Conservation (phyloP, 2,329 filamentous ascomycete genomes). For the Fusarium xyrophilum region DNA sequence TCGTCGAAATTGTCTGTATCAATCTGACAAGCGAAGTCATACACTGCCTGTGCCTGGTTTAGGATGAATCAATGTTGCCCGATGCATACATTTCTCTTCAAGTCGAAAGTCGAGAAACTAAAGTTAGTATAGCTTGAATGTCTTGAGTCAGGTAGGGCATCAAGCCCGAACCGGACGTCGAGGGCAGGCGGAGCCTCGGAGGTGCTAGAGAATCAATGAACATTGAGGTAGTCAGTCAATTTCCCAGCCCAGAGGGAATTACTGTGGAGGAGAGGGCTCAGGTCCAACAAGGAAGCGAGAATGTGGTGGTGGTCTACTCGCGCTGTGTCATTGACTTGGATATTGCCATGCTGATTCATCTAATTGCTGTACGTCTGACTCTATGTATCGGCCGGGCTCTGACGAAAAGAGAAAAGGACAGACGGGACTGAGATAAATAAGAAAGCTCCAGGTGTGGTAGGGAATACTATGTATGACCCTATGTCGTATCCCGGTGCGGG, state of each 20-base stretch:
- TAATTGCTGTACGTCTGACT: conserved; percentile 3
- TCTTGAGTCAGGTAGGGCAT: conserved; percentile 29
- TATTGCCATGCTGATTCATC: not conserved
- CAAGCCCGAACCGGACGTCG: conserved; percentile 7
- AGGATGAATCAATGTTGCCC: not conserved
- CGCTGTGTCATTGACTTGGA: not conserved
- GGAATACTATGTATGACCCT: conserved; percentile 5
- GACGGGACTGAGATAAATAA: not conserved
- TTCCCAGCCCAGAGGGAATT: not conserved
- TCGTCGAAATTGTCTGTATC: not conserved
- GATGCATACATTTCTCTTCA: not conserved
- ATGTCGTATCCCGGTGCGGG: conserved; percentile 3
- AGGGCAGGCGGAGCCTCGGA: conserved; percentile 5
- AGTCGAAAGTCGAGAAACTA: not conserved
- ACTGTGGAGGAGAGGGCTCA: not conserved
- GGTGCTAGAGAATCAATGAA: not conserved
- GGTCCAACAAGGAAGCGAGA: conserved; percentile 11
- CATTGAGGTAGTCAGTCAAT: not conserved
- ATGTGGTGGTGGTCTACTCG: not conserved
- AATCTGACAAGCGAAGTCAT: conserved; percentile 10
- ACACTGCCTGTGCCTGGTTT: not conserved
- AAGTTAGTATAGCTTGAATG: conserved; percentile 12
- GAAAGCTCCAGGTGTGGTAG: not conserved
- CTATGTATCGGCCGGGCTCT: not conserved
- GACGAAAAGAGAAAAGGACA: not conserved